These are phyloP conservation scores for Boletus barrowsii DNA, from an alignment of 768 basidiomycete species.

Conservation along the genomic window DNA sequence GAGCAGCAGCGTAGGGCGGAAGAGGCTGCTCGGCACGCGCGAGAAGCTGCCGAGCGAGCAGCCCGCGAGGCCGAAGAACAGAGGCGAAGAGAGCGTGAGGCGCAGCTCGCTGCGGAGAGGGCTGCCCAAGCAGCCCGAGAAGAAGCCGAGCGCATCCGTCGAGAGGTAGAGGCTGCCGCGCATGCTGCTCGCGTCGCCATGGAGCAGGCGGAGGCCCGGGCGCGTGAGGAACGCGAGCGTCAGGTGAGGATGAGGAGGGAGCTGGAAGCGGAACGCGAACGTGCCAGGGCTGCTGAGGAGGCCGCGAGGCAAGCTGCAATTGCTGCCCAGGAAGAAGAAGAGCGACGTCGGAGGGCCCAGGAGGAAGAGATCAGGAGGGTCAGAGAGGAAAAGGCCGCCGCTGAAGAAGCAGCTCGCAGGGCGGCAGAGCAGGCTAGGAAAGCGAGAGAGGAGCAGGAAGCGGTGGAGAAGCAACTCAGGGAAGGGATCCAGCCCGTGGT, in stretches of 20 bases:
- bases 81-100: slow-evolving; percentile 14
- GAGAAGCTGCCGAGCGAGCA: slow-evolving; percentile 23
- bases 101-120: slow-evolving; percentile 18
- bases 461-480: slow-evolving; percentile 21
- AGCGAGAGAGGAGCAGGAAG: slow-evolving; percentile 19
- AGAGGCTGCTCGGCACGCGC: slow-evolving; percentile 18
- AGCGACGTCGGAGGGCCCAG: slow-evolving; percentile 16
- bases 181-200: slow-evolving; percentile 22
- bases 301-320: slow-evolving; percentile 22
- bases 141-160: slow-evolving; percentile 24
- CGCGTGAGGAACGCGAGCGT: slow-evolving; percentile 22
- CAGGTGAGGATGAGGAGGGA: slow-evolving; percentile 16
- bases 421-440: slow-evolving; percentile 23
- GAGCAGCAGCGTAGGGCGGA: slow-evolving; percentile 16
- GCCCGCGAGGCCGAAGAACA: slow-evolving; percentile 21
- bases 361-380: slow-evolving; percentile 20
- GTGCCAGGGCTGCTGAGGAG: slow-evolving; percentile 17
- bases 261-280: slow-evolving; percentile 23
- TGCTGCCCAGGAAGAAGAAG: slow-evolving; percentile 25
- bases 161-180: slow-evolving; percentile 19
- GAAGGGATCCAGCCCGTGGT: slow-evolving; percentile 30
- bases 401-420: slow-evolving; percentile 23
- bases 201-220: slow-evolving; percentile 24
- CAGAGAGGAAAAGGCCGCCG: slow-evolving; percentile 17
- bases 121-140: slow-evolving; percentile 22